Base-by-base conservation (phyloP, 805 yeast genomes). In the Zygosaccharomyces rouxii region DNA sequence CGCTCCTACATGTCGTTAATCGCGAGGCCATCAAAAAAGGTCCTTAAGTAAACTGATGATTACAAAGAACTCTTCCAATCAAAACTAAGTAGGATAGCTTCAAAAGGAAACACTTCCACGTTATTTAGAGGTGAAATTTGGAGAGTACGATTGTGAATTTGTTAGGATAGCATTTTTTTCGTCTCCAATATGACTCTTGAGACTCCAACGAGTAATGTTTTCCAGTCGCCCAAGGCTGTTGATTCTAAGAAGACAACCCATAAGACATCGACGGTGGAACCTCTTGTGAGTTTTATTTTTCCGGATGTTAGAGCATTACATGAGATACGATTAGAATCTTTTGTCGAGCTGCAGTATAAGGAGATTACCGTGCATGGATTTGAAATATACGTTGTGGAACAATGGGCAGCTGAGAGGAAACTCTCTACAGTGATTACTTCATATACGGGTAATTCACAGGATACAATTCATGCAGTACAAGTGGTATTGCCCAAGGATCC, bases 381-480 rank as follows among this genome's bases (percentile, higher is more conserved):
- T 62, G 98, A 94, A 66, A 78, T 86, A 13, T 94, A 94, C 64
- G 73, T 94, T 33, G 96, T 92, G 9, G 98, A 94, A 64, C 97
- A 92, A 66, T 94, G 99, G 99, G 84, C 86, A 2, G 75, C 84
- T 29, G 83, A 82, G 50, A 72, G 98, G 39, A 73, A 77, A 37
- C 70, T 80, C 10, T 81, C 86, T 22, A 75, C 84, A 1, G 74
- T 86, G 4, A 83, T 92, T 14, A 80, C 94, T 1, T 80, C 92
- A 0, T 94, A 78, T 65, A 92, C 98, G 0, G 99, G 99, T 2
- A 86, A 89, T 60, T 62, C 78, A 4, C 72, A 73, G n/a, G 86
- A 89, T 55, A 68, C 69, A 25, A 76, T 89, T 0, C 66, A 72
- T 16, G 95, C 83, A 2, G 79, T 77, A 30, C 75, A 83, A 49